These are phyloP conservation scores for Cenchrus americanus DNA, from an alignment of 176 grass and related monocot genomes.

Conservation along the genomic window DNA sequence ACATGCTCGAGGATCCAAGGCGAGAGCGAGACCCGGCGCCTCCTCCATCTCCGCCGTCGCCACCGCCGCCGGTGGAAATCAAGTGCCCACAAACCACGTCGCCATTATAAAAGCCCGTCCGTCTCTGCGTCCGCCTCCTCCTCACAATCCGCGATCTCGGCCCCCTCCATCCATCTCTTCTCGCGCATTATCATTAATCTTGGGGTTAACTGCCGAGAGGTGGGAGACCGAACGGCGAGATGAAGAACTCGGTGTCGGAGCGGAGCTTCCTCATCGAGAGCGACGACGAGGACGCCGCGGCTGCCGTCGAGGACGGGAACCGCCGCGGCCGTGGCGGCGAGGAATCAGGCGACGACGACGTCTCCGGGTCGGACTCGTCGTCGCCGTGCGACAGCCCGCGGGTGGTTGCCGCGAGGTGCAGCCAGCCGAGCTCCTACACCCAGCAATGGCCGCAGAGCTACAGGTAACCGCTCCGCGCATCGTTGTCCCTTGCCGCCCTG, in stretches of 20 bases:
- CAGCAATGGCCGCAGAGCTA: slow-evolving; percentile 92
- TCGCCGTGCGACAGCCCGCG: slow-evolving; percentile 51
- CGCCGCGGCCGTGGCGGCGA: background rate
- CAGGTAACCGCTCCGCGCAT: slow-evolving; percentile 50
- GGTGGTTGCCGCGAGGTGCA: slow-evolving; percentile 9
- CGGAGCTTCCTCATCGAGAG: slow-evolving; percentile 71
- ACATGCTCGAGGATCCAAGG: background rate
- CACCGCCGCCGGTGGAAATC: background rate
- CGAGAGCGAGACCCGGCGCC: too few relatives aligned
- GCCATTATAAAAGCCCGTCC: slow-evolving; percentile 28
- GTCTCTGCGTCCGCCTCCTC: background rate
- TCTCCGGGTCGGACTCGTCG: slow-evolving; percentile 49
- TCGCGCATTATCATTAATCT: background rate
- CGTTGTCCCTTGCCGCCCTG: background rate
- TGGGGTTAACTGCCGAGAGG: too few relatives aligned
- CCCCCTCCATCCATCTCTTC: background rate
- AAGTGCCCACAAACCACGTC: background rate
- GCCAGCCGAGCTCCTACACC: slow-evolving; percentile 68
- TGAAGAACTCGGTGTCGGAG: slow-evolving; percentile 76
- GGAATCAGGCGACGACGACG: slow-evolving; percentile 31
- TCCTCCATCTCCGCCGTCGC: background rate
- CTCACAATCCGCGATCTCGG: background rate
- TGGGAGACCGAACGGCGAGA: background rate
- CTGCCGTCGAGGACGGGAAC: slow-evolving; percentile 32
- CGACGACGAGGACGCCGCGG: slow-evolving; percentile 61